Conservation (phyloP, 1,139 yeast species). For the Wickerhamiella infanticola region DNA sequence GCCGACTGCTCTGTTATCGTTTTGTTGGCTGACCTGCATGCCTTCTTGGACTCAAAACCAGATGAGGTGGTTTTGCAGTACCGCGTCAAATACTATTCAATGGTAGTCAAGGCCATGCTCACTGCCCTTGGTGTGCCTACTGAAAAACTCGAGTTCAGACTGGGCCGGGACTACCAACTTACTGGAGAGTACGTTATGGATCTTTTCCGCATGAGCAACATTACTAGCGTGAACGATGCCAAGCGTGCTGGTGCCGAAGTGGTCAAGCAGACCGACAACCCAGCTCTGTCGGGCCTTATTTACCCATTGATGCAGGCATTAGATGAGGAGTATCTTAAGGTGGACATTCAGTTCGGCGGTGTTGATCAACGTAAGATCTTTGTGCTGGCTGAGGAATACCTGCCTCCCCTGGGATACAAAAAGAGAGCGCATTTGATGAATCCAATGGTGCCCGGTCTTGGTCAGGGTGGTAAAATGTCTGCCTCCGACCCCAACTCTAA, state of each 20-base stretch:
- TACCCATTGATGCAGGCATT: conserved; percentile 98
- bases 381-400: conserved; percentile 90
- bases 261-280: conserved; percentile 92
- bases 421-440: conserved; percentile 98
- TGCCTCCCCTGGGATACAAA: conserved; percentile 76
- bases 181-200: conserved; percentile 72
- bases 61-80: conserved; percentile 78
- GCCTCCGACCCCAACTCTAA: conserved; percentile 98
- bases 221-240: conserved; percentile 86
- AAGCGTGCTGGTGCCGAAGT: conserved; percentile 99
- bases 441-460: conserved; percentile 95
- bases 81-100: conserved; percentile 84
- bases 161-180: conserved; percentile 82
- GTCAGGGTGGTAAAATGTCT: conserved; percentile 96
- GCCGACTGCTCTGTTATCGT: conserved; percentile 96
- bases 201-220: conserved; percentile 65
- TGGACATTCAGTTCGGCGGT: conserved; percentile 96
- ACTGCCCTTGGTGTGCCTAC: conserved; percentile 80
- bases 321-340: conserved; percentile 80
- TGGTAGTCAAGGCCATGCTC: conserved; percentile 67
- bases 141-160: conserved; percentile 66
- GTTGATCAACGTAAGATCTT: conserved; percentile 97
- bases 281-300: conserved; percentile 81
- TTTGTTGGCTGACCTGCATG: conserved; percentile 91
- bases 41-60: conserved; percentile 93